Evolutionary conservation across 2,329 filamentous ascomycete genomes (phyloP).

Genomic region (Alternaria dauci): DNA sequence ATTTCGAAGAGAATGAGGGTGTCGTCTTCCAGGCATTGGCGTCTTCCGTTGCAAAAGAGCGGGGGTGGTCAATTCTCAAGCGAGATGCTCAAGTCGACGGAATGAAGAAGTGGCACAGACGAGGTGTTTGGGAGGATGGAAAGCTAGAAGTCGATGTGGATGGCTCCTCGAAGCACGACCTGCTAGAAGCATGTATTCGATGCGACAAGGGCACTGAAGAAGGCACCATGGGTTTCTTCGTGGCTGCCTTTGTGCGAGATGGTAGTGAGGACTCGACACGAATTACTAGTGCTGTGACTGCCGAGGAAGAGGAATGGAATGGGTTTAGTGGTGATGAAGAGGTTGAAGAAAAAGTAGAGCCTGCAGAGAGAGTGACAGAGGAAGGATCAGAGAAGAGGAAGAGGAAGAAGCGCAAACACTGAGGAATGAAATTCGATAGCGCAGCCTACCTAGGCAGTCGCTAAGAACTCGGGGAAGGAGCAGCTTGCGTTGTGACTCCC

Average conservation of each 20-base stretch:
- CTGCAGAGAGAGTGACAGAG: neutral
- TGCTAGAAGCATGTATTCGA: slow-evolving; percentile 80
- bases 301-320: slow-evolving; percentile 53
- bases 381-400: slow-evolving; percentile 23
- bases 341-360: slow-evolving; percentile 5
- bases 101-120: slow-evolving; percentile 77
- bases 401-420: slow-evolving; percentile 34
- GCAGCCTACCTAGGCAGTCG: neutral
- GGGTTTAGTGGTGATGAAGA: slow-evolving; percentile 53
- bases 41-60: slow-evolving; percentile 69
- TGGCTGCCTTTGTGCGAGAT: slow-evolving; percentile 81
- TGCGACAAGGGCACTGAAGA: slow-evolving; percentile 81
- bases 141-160: slow-evolving; percentile 53
- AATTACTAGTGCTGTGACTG: slow-evolving; percentile 3
- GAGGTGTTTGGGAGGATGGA: slow-evolving; percentile 56
- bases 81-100: slow-evolving; percentile 78
- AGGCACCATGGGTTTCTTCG: slow-evolving; percentile 95
- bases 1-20: slow-evolving; percentile 86
- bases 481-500: neutral
- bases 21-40: slow-evolving; percentile 77
- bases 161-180: slow-evolving; percentile 30
- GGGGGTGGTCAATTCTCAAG: slow-evolving; percentile 80
- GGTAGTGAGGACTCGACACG: slow-evolving; percentile 8
- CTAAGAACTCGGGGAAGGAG: neutral
- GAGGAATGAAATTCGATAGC: neutral